These are phyloP conservation scores for Melanopsichium pennsylvanicum DNA, from an alignment of 1,284 basidiomycete species.

Conservation along the genomic window DNA sequence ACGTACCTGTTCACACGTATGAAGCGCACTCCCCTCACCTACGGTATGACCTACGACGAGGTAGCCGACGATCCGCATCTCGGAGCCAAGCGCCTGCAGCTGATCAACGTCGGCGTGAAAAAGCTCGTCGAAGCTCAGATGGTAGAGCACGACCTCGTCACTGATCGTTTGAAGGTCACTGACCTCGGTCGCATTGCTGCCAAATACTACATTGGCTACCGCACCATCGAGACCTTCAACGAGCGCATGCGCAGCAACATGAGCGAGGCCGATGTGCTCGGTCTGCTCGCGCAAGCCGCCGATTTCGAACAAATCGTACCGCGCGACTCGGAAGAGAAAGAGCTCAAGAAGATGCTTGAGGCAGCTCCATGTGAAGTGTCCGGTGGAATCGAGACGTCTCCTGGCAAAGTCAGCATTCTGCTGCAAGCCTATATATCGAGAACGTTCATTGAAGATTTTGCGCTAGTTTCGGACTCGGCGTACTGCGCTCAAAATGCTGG, in stretches of 20 bases:
- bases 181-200: constrained; percentile 94
- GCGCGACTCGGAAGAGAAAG: constrained; percentile 86
- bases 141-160: constrained; percentile 78
- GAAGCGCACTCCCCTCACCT: constrained; percentile 88
- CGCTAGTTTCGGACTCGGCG: constrained; percentile 91
- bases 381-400: constrained; percentile 79
- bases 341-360: constrained; percentile 78
- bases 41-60: constrained; percentile 81
- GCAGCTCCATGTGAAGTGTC: constrained; percentile 68
- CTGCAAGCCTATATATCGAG: constrained; percentile 89
- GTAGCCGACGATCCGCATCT: constrained; percentile 80
- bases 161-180: constrained; percentile 77
- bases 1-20: constrained; percentile 97
- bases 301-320: constrained; percentile 98
- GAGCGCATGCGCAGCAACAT: constrained; percentile 80
- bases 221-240: constrained; percentile 90
- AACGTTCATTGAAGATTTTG: constrained; percentile 87
- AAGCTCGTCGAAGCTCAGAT: constrained; percentile 80
- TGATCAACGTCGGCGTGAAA: constrained; percentile 77
- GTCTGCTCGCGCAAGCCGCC: constrained; percentile 85
- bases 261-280: constrained; percentile 91
- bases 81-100: constrained; percentile 76
- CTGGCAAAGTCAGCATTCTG: constrained; percentile 94
- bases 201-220: constrained; percentile 90
- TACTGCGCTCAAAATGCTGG: constrained; percentile 85